A percentile compares a stretch with the other conserved stretches of the same genome.
Evolutionary conservation across 2,329 filamentous ascomycete species (phyloP).

Genomic region (Aspergillus fijiensis): DNA sequence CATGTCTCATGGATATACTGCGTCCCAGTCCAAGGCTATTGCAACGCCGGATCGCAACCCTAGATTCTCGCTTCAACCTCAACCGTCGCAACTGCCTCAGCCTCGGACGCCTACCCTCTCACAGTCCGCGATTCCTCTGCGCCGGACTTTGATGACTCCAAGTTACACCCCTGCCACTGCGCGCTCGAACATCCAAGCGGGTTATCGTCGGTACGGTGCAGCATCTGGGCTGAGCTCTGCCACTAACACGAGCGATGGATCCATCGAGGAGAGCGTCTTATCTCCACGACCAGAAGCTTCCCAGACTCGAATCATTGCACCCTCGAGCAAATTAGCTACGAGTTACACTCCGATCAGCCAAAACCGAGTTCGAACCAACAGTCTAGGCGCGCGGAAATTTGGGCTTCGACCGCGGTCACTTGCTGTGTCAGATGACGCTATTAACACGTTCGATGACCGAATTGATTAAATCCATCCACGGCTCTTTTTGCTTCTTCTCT

Average conservation of each 20-base stretch:
- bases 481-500: neutral
- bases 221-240: constrained; percentile 18
- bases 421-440: constrained; percentile 24
- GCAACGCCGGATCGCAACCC: constrained; percentile 25
- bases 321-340: constrained; percentile 37
- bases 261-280: constrained; percentile 21
- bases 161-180: constrained; percentile 38
- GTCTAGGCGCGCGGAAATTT: constrained; percentile 36
- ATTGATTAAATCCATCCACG: constrained; percentile 27
- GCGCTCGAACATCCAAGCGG: constrained; percentile 42
- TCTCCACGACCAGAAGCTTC: constrained; percentile 24
- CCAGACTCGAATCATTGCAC: constrained; percentile 34
- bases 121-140: constrained; percentile 38
- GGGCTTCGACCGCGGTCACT: constrained; percentile 34
- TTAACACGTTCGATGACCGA: constrained; percentile 31
- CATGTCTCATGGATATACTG: constrained; percentile 29
- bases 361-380: constrained; percentile 38
- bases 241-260: constrained; percentile 17
- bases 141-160: constrained; percentile 37
- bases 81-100: constrained; percentile 25
- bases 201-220: constrained; percentile 41
- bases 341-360: constrained; percentile 43
- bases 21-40: constrained; percentile 26
- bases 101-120: constrained; percentile 33
- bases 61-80: constrained; percentile 24